Percentiles rank a stretch among this genome's conserved stretches.
phyloP scores from a whole-genome alignment of 2,329 filamentous ascomycete species.

The Pseudopyricularia javanii region DNA sequence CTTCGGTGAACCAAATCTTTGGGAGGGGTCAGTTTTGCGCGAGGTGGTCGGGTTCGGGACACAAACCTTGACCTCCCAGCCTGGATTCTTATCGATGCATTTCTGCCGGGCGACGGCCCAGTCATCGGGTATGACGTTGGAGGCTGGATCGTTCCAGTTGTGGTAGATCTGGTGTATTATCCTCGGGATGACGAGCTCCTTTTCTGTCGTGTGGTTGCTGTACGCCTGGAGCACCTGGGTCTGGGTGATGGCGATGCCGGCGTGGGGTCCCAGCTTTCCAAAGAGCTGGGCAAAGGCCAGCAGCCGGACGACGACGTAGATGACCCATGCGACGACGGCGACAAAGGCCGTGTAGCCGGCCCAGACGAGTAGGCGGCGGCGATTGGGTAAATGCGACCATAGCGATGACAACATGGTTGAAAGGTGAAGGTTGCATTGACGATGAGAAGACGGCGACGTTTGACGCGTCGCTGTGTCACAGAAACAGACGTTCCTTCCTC shows the following conservation, averaged over 20 bases:
- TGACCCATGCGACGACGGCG: background rate
- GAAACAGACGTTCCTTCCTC: too few species aligned
- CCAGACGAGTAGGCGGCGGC: background rate
- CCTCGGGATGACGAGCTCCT: conserved; percentile 11
- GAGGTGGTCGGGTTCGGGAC: background rate
- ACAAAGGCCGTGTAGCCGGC: background rate
- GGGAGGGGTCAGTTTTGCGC: background rate
- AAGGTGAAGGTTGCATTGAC: too few species aligned
- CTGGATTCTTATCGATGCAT: conserved; percentile 54
- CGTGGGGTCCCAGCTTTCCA: conserved; percentile 5
- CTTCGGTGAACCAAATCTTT: background rate
- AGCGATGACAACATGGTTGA: too few species aligned
- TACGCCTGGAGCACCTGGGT: conserved; percentile 6
- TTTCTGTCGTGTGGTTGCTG: conserved; percentile 1
- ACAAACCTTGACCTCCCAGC: conserved; percentile 61
- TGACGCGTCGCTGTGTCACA: too few species aligned
- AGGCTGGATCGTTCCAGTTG: conserved; percentile 13
- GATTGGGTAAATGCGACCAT: background rate
- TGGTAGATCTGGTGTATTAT: conserved; percentile 15
- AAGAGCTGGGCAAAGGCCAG: background rate
- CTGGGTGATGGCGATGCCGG: conserved; percentile 12
- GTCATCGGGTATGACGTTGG: conserved; percentile 46
- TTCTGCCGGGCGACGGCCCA: conserved; percentile 55
- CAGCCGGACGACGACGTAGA: background rate
- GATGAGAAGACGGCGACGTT: too few species aligned